These are phyloP conservation scores for Gossypium lobatum DNA, from an alignment of 441 rosid genomes.

Conservation along the genomic window DNA sequence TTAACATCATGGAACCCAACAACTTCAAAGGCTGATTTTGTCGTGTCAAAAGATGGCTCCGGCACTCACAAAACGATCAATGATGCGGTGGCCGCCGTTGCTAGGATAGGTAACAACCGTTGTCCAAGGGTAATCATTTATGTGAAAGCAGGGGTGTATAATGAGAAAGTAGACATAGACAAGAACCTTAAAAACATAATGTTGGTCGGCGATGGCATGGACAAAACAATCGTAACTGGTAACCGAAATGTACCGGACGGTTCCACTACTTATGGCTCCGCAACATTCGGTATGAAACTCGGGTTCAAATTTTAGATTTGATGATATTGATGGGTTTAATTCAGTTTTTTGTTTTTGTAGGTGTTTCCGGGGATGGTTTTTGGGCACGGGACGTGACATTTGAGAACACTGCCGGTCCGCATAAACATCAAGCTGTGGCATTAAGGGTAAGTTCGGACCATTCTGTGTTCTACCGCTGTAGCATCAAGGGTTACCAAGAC, in stretches of 20 bases:
- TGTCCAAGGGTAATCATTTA: constrained; percentile 34
- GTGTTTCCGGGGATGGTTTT: constrained; percentile 63
- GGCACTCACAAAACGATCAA: constrained; percentile 49
- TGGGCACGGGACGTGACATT: constrained; percentile 71
- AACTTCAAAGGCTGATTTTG: constrained; percentile 45
- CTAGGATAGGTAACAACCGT: constrained; percentile 26
- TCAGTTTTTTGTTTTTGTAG: constrained; percentile 16
- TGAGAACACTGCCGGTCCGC: constrained; percentile 68
- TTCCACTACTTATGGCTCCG: constrained; percentile 39
- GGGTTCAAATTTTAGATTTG: not conserved
- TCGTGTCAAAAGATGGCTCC: constrained; percentile 55
- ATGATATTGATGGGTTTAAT: not conserved
- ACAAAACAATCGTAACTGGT: constrained; percentile 44
- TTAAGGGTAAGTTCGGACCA: constrained; percentile 44
- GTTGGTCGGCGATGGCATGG: constrained; percentile 69
- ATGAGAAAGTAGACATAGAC: constrained; percentile 45
- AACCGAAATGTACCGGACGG: constrained; percentile 47
- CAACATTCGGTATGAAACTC: constrained; percentile 50
- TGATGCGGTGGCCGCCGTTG: constrained; percentile 41
- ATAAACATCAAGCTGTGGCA: constrained; percentile 60
- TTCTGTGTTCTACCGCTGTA: constrained; percentile 51
- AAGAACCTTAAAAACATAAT: constrained; percentile 38
- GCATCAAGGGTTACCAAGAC: constrained; percentile 66
- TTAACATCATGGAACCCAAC: constrained; percentile 47
- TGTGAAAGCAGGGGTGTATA: constrained; percentile 57